Percentiles rank a stretch among this genome's conserved stretches.
These are phyloP conservation scores for Mycena kentingensis DNA, from an alignment of 768 basidiomycete species.

Conservation along the genomic window DNA sequence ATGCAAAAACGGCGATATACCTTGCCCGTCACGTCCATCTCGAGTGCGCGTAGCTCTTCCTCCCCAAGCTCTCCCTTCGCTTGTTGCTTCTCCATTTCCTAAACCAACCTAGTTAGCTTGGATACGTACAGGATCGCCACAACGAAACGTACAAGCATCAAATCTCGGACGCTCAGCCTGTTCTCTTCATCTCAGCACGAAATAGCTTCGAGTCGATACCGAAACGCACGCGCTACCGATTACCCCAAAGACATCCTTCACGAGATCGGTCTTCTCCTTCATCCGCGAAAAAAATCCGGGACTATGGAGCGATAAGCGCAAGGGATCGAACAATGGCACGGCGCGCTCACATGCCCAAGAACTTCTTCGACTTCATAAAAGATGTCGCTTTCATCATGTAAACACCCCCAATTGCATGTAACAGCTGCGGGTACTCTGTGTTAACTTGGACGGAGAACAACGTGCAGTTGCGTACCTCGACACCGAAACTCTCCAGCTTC, in stretches of 20 bases:
- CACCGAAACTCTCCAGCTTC: slow-evolving; percentile 96
- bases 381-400: slow-evolving; percentile 94
- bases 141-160: slow-evolving; percentile 56
- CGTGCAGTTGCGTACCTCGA: slow-evolving; percentile 57
- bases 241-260: slow-evolving; percentile 97
- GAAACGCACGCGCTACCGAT: slow-evolving; percentile 86
- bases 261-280: slow-evolving; percentile 90
- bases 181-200: slow-evolving; percentile 9
- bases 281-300: slow-evolving; percentile 91
- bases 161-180: slow-evolving; percentile 72
- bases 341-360: slow-evolving; percentile 78
- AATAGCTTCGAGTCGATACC: slow-evolving; percentile 3
- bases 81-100: slow-evolving; percentile 91
- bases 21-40: slow-evolving; percentile 93
- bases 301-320: slow-evolving; percentile 34
- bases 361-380: slow-evolving; percentile 88
- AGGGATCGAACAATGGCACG: background rate
- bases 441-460: background rate
- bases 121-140: background rate
- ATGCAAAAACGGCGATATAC: slow-evolving; percentile 38
- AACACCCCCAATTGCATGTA: slow-evolving; percentile 88
- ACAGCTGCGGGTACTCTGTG: slow-evolving; percentile 52
- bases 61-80: slow-evolving; percentile 86
- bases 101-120: slow-evolving; percentile 14
- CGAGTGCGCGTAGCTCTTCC: slow-evolving; percentile 82